phyloP scores from a whole-genome alignment of 768 basidiomycete species.

The Rhodotorula taiwanensis region DNA sequence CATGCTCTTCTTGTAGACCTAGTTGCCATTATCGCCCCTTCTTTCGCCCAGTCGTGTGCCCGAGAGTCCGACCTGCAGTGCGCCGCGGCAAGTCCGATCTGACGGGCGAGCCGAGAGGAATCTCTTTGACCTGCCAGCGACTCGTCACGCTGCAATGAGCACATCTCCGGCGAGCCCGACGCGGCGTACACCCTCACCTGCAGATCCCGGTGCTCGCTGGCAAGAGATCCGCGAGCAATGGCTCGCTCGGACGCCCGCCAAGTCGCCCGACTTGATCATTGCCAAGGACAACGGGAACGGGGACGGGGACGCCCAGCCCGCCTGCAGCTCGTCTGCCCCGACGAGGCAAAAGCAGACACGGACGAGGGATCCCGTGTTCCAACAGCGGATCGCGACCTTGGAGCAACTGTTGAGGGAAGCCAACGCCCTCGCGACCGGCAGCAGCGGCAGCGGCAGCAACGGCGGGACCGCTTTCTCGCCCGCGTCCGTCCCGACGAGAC shows the following conservation, averaged over 20 bases:
- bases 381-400: conserved; percentile 21
- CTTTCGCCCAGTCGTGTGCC: too few relatives aligned
- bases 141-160: too few relatives aligned
- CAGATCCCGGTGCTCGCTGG: conserved; percentile 3
- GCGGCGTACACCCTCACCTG: neutral
- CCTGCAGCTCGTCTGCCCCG: too few relatives aligned
- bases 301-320: neutral
- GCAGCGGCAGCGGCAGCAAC: neutral
- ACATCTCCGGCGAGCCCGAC: too few relatives aligned
- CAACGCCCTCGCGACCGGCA: neutral
- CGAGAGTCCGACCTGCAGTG: too few relatives aligned
- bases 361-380: conserved; percentile 13
- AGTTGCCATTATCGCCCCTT: too few relatives aligned
- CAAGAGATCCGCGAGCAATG: neutral
- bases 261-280: neutral
- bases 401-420: conserved; percentile 15
- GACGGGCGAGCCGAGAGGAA: too few relatives aligned
- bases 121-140: too few relatives aligned
- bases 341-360: neutral
- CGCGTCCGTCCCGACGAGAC: neutral
- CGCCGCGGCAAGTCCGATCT: too few relatives aligned
- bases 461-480: neutral
- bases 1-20: too few relatives aligned
- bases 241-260: neutral
- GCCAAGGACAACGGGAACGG: neutral